Base-by-base conservation (phyloP, 2,329 filamentous ascomycete species). In the Aureobasidium lini region DNA sequence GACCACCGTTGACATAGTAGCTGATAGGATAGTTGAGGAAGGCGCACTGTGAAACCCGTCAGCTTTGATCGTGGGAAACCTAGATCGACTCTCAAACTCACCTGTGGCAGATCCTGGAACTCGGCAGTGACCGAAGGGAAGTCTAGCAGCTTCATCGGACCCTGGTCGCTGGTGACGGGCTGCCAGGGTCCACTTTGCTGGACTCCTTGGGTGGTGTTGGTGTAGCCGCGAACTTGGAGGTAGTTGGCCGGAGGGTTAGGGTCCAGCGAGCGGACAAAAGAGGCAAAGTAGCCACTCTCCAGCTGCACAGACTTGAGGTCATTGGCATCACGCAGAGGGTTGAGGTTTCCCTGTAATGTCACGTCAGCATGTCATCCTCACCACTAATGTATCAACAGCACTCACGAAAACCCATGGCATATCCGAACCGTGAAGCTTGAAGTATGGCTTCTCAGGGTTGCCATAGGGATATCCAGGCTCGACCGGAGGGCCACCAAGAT, bases 401-500 rank as follows among this genome's bases (percentile, higher is more conserved):
- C 78, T 83, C 2, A 81, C 81, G 65, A 83, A 83, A 0, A 82
- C 71, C 70, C 78, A 81, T 65, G 61, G 61, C 54, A 61, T 61
- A 67, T 85, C 82, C 0, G 80, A 77, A 15, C 80, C 83, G 65
- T 85, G 82, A 61, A 83, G 80, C 31, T 78, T 77, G 67, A 82
- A 79, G 68, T 85, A 82, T 50, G 75, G 78, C 29, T 76, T 70
- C 46, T 76, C 72, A 0, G 80, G 79, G 62, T 83, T 74, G 4
- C 82, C 79, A 46, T 80, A 62, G 44, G 75, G 61, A 60, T 67
- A 63, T 59, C 63, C 61, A 58, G 77, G 63, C 49, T 69, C 63
- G 67, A 75, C 61, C 64, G 76, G 68, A n/a, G 77, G 75, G 0
- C 78, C 73, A 44, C 80, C 78, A 2, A 80, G 74, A 18, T 75